Base-by-base conservation (phyloP, 805 yeast genomes). In the Scheffersomyces coipomensis region DNA sequence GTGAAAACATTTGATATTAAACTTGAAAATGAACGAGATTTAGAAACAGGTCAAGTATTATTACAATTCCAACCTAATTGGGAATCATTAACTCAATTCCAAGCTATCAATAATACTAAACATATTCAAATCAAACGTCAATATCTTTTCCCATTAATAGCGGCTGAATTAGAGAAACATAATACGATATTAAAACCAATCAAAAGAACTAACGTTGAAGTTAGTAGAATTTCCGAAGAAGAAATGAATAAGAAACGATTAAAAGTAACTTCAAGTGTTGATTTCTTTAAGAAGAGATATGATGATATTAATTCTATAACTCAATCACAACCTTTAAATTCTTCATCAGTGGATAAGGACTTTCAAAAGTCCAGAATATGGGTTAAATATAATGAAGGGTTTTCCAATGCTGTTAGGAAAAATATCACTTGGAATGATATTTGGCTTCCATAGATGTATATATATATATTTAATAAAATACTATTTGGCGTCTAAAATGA, bases 341-440 rank as follows among this genome's bases (percentile, higher is more conserved):
- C 41, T 12, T 53, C 48, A 34, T 37, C 53, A 37, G 46, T 52
- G 43, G 39, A 43, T 39, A 35, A 61, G 49, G 37, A 64, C 45
- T 30, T 53, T 60, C 22, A 65, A 21, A 79, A 50, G 72, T 80
- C 33, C 17, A 51, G 73, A 36, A 68, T 68, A 24, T 89, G 97
- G 97, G 86, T 89, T n/a, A 88, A 85, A 54, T 88, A 83, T 55
- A 85, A 85, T 46, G 97, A 89, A 62, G 97, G 97, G 0, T 89
- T 84, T 53, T 85, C 95, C 4, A 85, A 88, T 58, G 97, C 97
- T 0, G 97, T 89, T 2, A 66, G 95, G 24, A 88, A 87, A 52
- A 85, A 83, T 38, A 79, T 89, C 18, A 77, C 82, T 16, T 90
- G 96, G 96, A 58, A 65, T 6, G 83, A 77, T 39, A 59, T 89